Conservation (phyloP, 2,329 filamentous ascomycete genomes). For the Sclerotinia glacialis region DNA sequence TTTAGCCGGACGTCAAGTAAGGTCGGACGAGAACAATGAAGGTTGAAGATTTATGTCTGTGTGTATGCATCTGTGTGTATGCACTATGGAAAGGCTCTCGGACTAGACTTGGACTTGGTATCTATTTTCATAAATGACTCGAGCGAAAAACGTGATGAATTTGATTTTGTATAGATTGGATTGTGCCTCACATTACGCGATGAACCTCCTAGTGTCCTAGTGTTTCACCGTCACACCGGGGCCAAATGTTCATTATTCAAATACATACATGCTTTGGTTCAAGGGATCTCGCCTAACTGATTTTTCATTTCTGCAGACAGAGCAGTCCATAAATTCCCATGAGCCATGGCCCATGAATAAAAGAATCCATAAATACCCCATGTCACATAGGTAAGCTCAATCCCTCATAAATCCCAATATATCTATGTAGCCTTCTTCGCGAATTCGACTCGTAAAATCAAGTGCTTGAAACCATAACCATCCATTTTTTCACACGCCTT, state of each 20-base stretch:
- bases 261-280: not conserved
- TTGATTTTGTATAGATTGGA: not conserved
- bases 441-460: slow-evolving; percentile 84
- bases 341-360: not conserved
- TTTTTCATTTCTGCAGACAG: slow-evolving; percentile 3
- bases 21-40: not conserved
- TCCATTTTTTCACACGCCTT: slow-evolving; percentile 98
- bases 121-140: not conserved
- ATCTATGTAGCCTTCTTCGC: slow-evolving; percentile 63
- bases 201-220: not conserved
- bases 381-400: slow-evolving; percentile 15
- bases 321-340: slow-evolving; percentile 1
- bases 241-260: not conserved
- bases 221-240: not conserved
- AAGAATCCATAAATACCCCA: slow-evolving; percentile 15
- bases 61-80: slow-evolving; percentile 11
- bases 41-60: slow-evolving; percentile 2
- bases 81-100: slow-evolving; percentile 4
- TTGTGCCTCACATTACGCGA: not conserved
- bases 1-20: not conserved
- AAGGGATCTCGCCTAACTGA: slow-evolving; percentile 8
- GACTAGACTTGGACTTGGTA: not conserved
- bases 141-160: not conserved
- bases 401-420: slow-evolving; percentile 9
- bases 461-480: slow-evolving; percentile 84